A percentile compares a stretch with the other conserved stretches of the same genome.
Conservation (phyloP, 805 yeast species). For the Candida insectalens region DNA sequence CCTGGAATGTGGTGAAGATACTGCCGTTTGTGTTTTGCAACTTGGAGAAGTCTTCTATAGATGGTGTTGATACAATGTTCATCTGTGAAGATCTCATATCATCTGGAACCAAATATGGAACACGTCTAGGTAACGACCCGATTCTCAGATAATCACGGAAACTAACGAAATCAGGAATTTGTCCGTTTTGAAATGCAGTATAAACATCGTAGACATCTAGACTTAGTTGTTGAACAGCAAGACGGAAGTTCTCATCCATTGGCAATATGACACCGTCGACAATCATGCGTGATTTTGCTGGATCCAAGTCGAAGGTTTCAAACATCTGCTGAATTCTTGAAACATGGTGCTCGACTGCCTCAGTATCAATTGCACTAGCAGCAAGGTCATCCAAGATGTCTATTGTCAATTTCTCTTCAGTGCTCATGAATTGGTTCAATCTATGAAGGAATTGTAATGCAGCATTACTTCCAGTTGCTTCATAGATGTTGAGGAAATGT, state of each 20-base stretch:
- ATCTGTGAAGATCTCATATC: slow-evolving; percentile 19
- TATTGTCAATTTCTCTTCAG: neutral
- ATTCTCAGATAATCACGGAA: slow-evolving; percentile 34
- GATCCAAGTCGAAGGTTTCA: slow-evolving; percentile 21
- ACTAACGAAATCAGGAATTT: slow-evolving; percentile 17
- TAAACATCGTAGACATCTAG: slow-evolving; percentile 38
- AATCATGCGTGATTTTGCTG: slow-evolving; percentile 51
- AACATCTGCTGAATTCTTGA: neutral
- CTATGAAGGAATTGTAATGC: slow-evolving; percentile 16
- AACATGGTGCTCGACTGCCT: neutral
- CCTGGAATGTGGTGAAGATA: slow-evolving; percentile 1
- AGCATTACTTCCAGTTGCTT: slow-evolving; percentile 11
- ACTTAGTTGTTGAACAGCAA: slow-evolving; percentile 40
- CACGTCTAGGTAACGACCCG: slow-evolving; percentile 34
- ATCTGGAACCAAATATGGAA: slow-evolving; percentile 43
- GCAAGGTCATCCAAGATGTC: neutral
- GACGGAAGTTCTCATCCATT: slow-evolving; percentile 44
- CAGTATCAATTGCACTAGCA: neutral
- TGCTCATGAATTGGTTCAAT: slow-evolving; percentile 7
- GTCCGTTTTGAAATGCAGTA: slow-evolving; percentile 16
- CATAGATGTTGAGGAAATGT: slow-evolving; percentile 15
- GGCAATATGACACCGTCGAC: slow-evolving; percentile 64
- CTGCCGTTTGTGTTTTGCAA: neutral
- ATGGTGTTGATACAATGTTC: neutral
- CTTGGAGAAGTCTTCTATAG: neutral